Percentiles rank a stretch among this genome's conserved stretches.
Evolutionary conservation across 371 early-diverging fungal species (phyloP).

Genomic region (Actinomortierella ambigua): DNA sequence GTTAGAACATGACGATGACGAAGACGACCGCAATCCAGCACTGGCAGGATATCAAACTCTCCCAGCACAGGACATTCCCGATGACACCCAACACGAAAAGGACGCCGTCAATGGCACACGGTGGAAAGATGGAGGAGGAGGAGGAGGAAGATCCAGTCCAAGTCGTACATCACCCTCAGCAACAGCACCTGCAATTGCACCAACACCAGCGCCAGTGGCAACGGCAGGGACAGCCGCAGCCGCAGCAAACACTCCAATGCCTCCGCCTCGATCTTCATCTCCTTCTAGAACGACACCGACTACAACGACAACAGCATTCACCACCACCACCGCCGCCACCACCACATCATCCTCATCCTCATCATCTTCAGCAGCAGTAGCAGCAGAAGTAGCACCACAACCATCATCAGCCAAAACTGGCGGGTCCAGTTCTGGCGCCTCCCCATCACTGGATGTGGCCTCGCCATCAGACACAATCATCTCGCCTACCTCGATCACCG

Average conservation of each 20-base stretch:
- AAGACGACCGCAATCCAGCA: slow-evolving; percentile 34
- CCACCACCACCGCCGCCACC: too few species aligned
- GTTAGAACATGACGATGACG: slow-evolving; percentile 17
- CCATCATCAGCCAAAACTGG: too few species aligned
- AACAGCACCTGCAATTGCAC: not conserved
- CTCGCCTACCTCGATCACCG: too few species aligned
- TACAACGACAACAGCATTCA: too few species aligned
- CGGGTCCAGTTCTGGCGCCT: too few species aligned
- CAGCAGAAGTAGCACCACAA: too few species aligned
- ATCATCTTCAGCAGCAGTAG: too few species aligned
- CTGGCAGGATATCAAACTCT: slow-evolving; percentile 45
- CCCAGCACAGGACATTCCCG: slow-evolving; percentile 36
- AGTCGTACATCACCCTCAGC: not conserved
- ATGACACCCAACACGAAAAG: slow-evolving; percentile 35
- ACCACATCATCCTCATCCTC: too few species aligned
- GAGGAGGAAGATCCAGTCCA: not conserved
- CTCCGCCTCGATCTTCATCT: not conserved
- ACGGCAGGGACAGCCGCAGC: not conserved
- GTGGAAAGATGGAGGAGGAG: not conserved
- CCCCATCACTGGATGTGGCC: too few species aligned
- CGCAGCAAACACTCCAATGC: not conserved
- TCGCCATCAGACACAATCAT: too few species aligned
- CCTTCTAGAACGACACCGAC: too few species aligned
- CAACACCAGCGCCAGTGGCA: not conserved
- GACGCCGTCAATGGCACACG: not conserved